These are phyloP conservation scores for Diaporthe caulivora DNA, from an alignment of 2,329 filamentous ascomycete genomes.

Conservation along the genomic window DNA sequence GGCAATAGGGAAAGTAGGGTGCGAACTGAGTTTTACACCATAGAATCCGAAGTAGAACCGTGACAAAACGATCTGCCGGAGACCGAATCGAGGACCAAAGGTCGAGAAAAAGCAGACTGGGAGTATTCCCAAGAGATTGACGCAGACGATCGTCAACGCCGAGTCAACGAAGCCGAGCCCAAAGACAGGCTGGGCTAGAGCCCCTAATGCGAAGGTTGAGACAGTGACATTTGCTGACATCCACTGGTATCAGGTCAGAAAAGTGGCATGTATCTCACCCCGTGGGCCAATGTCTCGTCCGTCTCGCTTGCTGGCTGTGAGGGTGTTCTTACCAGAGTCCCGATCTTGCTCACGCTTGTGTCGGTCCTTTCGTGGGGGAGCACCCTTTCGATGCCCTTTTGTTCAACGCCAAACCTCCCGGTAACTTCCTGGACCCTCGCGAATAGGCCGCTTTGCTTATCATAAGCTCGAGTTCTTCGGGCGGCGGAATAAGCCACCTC, in stretches of 20 bases:
- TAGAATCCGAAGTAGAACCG: constrained; percentile 83
- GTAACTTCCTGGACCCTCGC: constrained; percentile 70
- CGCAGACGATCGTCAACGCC: constrained; percentile 78
- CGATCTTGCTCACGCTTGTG: constrained; percentile 73
- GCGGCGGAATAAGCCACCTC: neutral
- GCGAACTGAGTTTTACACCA: constrained; percentile 72
- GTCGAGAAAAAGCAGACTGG: constrained; percentile 83
- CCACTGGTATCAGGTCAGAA: constrained; percentile 61
- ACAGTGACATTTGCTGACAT: constrained; percentile 84
- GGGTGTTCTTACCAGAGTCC: constrained; percentile 72
- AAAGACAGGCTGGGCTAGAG: constrained; percentile 77
- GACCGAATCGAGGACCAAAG: constrained; percentile 79
- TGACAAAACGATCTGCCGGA: constrained; percentile 85
- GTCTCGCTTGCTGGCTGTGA: constrained; percentile 25
- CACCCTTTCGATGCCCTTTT: constrained; percentile 81
- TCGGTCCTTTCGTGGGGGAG: constrained; percentile 77
- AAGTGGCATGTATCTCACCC: neutral
- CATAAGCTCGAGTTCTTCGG: neutral
- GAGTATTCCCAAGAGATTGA: constrained; percentile 79
- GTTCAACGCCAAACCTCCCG: constrained; percentile 76
- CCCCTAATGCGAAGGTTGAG: constrained; percentile 80
- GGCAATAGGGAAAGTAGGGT: constrained; percentile 8
- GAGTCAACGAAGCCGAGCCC: constrained; percentile 79
- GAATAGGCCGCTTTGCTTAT: constrained; percentile 42
- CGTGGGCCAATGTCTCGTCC: neutral